Evolutionary conservation across 192 early-diverging fungal species (phyloP).

Genomic region (Chytriomyces sp.): DNA sequence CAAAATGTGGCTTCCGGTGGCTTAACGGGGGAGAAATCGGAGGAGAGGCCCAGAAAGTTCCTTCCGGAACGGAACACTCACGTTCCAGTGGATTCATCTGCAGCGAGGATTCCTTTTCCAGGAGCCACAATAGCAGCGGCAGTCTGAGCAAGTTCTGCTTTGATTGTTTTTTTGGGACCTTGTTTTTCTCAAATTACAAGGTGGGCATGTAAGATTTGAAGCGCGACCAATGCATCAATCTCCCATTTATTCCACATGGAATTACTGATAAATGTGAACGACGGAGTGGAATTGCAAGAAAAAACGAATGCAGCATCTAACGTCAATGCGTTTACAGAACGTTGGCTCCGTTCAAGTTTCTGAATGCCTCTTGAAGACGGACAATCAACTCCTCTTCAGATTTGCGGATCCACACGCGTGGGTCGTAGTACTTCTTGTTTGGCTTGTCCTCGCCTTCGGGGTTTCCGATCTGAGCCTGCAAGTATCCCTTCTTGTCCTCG

Average conservation of each 20-base stretch:
- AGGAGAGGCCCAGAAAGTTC: not conserved
- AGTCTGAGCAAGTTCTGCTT: slow-evolving; percentile 41
- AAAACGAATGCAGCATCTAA: too few species aligned
- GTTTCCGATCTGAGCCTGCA: slow-evolving; percentile 93
- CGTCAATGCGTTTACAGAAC: slow-evolving; percentile 27
- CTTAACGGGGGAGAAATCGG: slow-evolving; percentile 2
- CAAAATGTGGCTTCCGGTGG: not conserved
- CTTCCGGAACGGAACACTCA: not conserved
- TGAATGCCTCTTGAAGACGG: slow-evolving; percentile 81
- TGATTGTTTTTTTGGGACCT: not conserved
- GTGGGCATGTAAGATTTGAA: too few species aligned
- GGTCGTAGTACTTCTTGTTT: slow-evolving; percentile 99
- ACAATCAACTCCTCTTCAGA: slow-evolving; percentile 86
- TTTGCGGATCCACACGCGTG: slow-evolving; percentile 89
- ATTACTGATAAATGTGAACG: too few species aligned
- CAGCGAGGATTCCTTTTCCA: slow-evolving; percentile 56
- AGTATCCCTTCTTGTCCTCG: slow-evolving; percentile 85
- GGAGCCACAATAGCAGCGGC: slow-evolving; percentile 51
- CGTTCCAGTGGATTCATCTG: slow-evolving; percentile 56
- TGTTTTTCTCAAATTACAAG: too few species aligned
- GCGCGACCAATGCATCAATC: too few species aligned
- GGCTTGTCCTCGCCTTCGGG: slow-evolving; percentile 94
- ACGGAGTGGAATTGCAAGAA: too few species aligned
- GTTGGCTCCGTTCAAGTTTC: slow-evolving; percentile 64
- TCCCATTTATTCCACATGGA: too few species aligned